Evolutionary conservation across 169 alveolate species (phyloP).

Genomic region (Cyclospora cayetanensis): DNA sequence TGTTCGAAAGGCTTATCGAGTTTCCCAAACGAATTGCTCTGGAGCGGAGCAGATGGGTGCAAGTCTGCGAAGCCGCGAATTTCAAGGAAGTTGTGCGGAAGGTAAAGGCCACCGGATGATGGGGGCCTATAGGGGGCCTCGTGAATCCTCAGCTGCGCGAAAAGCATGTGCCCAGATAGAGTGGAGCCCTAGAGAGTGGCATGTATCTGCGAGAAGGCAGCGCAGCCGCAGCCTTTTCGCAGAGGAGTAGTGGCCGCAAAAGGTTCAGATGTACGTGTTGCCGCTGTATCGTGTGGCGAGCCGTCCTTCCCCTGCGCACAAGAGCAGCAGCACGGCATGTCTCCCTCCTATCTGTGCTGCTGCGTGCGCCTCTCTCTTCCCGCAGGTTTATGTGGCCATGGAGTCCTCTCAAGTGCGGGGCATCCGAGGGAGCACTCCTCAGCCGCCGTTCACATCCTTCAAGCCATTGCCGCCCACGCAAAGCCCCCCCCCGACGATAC

Average conservation of each 20-base stretch:
- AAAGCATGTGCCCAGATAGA: too few relatives aligned
- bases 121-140: not conserved
- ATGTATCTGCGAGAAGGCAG: too few relatives aligned
- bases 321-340: too few relatives aligned
- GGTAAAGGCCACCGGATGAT: not conserved
- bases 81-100: constrained; percentile 42
- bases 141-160: too few relatives aligned
- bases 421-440: not conserved
- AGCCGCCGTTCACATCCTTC: constrained; percentile 34
- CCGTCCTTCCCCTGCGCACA: too few relatives aligned
- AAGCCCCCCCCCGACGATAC: not conserved
- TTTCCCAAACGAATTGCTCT: constrained; percentile 39
- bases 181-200: too few relatives aligned
- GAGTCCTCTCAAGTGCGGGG: not conserved
- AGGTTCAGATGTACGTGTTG: not conserved
- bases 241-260: not conserved
- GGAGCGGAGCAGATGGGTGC: constrained; percentile 43
- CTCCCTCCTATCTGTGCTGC: too few relatives aligned
- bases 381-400: not conserved
- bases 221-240: too few relatives aligned
- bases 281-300: too few relatives aligned
- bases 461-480: not conserved
- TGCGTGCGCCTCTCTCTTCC: too few relatives aligned
- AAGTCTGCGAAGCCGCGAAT: constrained; percentile 38
- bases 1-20: constrained; percentile 48